Base-by-base conservation (phyloP, 371 early-diverging fungal genomes). In the Apophysomyces sp. region DNA sequence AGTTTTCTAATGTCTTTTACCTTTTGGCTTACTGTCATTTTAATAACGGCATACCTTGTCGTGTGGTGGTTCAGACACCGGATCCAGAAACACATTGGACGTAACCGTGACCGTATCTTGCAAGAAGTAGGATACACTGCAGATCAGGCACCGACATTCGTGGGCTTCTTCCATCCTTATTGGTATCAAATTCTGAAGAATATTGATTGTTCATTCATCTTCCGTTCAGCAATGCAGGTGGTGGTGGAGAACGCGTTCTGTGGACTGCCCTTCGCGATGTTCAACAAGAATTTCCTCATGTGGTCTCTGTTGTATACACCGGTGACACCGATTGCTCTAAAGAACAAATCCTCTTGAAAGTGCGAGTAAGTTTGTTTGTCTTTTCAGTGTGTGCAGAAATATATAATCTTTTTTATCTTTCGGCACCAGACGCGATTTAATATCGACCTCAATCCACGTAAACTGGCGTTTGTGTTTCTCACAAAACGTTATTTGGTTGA, bases 211-310 rank as follows among this genome's bases (percentile, higher is more conserved):
- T 49, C 37, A 28, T 16, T 40, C 31, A 44, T 53, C 13, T 53
- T 54, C 52, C 18, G n/a, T 56, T 5, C 68, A 92, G 94, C 66
- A 90, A 93, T 74, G 91, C 89, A 3, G 95, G 96, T 36, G 98
- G 98, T 27, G 98, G 98, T 21, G 98, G 98, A 13, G 98, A 98
- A 65, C 85, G 97, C 13, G 99, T 98, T 0, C 78, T 98, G 4
- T 98, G 97, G 97, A 85, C 88, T 0, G 87, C 89, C 15, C 85
- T 98, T 44, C 78, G 89, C 27, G 90, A 88, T 24, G 76, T 96
- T 40, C 92, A 91, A 62, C 63, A 73, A 37, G 69, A 83, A 6
- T 88, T 87, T 54, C 84, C 86, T 3, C 69, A 88, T 60, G 80
- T 84, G 1, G 66, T 85, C 16, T 86, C 86, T 55, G 84, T 89